Base-by-base conservation (phyloP, 805 yeast genomes). In the Saturnispora sanitii region DNA sequence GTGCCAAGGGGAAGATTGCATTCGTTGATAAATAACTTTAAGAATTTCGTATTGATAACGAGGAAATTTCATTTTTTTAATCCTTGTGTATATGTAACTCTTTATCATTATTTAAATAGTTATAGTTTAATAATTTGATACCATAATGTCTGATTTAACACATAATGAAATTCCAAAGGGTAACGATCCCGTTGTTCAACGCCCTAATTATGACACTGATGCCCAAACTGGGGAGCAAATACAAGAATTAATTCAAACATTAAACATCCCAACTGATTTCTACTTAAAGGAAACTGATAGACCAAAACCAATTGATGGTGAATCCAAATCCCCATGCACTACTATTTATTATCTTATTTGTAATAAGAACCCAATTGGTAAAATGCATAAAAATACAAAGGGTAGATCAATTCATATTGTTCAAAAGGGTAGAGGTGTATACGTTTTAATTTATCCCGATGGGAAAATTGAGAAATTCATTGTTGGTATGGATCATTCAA, bases 211-310 rank as follows among this genome's bases (percentile, higher is more conserved):
- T 40, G 32, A 29, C 6, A 13, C 17, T 4, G 39, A 57, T 2
- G 29, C 29, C 1, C 33, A 21, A 11, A 54, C 57, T 22, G 48
- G 58, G 3, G 13, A 35, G 0, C 31, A 40, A 4, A 52, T 67
- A 16, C 46, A 50, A 19, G 46, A 53, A n/a, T 45, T 71, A 16
- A 67, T 69, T 33, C 45, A 57, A 9, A 54, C 60, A 8, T 56
- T 67, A 36, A 46, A 57, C 4, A 51, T 75, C 52, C 67, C 62
- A 40, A 79, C 74, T 53, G 79, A 79, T 37, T 80, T 79, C 0
- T 75, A 67, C 49, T 75, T 67, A 51, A 70, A 62, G 37, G 78
- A 75, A 46, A 75, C 80, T 1, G 78, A 73, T 47, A 63, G 77
- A 43, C 66, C 76, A 7, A 15, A n/a, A 4, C 35, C 42, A 18